Conservation (phyloP, 2,329 filamentous ascomycete species). For the Tolypocladium tropicale region DNA sequence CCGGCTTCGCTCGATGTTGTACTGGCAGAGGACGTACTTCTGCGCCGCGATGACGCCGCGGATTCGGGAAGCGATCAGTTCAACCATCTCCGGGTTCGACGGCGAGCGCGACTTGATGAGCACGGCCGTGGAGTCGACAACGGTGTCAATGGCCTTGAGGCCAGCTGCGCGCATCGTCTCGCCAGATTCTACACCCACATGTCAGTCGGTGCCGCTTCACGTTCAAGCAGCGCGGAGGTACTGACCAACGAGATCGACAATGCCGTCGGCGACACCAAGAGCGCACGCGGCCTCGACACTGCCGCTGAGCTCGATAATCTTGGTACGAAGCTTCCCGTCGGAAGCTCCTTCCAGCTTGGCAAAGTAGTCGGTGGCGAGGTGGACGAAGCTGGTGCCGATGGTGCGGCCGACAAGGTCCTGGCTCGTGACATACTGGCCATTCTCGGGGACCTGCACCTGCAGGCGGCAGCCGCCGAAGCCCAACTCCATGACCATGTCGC, state of each 20-base stretch:
- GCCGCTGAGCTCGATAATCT: slow-evolving; percentile 88
- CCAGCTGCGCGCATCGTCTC: slow-evolving; percentile 97
- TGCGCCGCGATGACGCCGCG: slow-evolving; percentile 91
- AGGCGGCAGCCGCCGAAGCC: slow-evolving; percentile 86
- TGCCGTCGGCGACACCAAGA: slow-evolving; percentile 88
- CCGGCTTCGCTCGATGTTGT: slow-evolving; percentile 71
- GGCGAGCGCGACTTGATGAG: slow-evolving; percentile 84
- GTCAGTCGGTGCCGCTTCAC: slow-evolving; percentile 6
- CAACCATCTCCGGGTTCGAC: slow-evolving; percentile 68
- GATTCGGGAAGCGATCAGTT: slow-evolving; percentile 79
- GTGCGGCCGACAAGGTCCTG: slow-evolving; percentile 83
- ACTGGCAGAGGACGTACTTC: slow-evolving; percentile 88
- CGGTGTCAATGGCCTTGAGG: slow-evolving; percentile 87
- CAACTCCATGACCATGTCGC: slow-evolving; percentile 82
- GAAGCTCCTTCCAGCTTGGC: slow-evolving; percentile 53
- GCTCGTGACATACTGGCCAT: slow-evolving; percentile 59
- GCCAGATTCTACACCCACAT: slow-evolving; percentile 61
- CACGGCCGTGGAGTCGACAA: slow-evolving; percentile 77
- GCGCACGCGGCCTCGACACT: slow-evolving; percentile 97
- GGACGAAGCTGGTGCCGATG: slow-evolving; percentile 90
- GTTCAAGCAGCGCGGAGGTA: slow-evolving; percentile 11
- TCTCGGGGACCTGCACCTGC: slow-evolving; percentile 92
- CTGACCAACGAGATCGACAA: slow-evolving; percentile 92
- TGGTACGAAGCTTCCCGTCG: slow-evolving; percentile 58
- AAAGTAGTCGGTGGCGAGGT: slow-evolving; percentile 77